phyloP scores from a whole-genome alignment of 441 rosid genomes.

The Cnidoscolus chayamansa region DNA sequence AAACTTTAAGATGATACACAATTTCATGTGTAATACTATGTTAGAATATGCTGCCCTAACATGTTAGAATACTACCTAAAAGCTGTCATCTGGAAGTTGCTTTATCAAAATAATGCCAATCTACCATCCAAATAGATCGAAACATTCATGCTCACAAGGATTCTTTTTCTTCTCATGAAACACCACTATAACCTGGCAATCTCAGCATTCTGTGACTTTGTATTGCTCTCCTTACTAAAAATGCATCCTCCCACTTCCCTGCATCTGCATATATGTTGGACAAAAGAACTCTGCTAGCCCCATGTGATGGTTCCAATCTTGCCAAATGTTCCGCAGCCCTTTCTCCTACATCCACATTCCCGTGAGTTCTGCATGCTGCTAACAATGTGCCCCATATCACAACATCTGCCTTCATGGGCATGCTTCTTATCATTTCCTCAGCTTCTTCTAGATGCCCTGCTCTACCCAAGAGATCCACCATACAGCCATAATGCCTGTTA shows the following conservation, averaged over 20 bases:
- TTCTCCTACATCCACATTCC: conserved; percentile 49
- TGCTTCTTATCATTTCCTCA: conserved; percentile 40
- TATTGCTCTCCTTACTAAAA: conserved; percentile 36
- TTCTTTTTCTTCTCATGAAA: conserved; percentile 26
- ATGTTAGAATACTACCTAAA: not conserved
- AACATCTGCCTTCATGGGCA: conserved; percentile 64
- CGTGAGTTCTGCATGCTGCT: conserved; percentile 57
- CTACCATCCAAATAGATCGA: not conserved
- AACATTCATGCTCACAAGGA: not conserved
- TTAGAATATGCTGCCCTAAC: no score
- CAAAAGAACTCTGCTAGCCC: conserved; percentile 48
- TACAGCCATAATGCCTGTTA: conserved; percentile 55
- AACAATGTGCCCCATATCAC: conserved; percentile 60
- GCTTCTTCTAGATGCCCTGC: conserved; percentile 57
- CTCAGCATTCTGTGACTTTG: conserved; percentile 47
- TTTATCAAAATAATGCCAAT: not conserved
- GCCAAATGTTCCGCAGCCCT: conserved; percentile 50
- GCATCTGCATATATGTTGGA: conserved; percentile 60
- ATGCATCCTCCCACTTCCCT: conserved; percentile 64
- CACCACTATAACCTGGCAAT: conserved; percentile 58
- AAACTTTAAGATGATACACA: no score
- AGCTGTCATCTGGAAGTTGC: not conserved
- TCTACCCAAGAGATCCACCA: conserved; percentile 64
- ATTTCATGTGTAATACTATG: no score
- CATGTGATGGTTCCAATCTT: conserved; percentile 51